Evolutionary conservation across 1,284 basidiomycete genomes (phyloP).

Genomic region (Phellinidium pouzarii): DNA sequence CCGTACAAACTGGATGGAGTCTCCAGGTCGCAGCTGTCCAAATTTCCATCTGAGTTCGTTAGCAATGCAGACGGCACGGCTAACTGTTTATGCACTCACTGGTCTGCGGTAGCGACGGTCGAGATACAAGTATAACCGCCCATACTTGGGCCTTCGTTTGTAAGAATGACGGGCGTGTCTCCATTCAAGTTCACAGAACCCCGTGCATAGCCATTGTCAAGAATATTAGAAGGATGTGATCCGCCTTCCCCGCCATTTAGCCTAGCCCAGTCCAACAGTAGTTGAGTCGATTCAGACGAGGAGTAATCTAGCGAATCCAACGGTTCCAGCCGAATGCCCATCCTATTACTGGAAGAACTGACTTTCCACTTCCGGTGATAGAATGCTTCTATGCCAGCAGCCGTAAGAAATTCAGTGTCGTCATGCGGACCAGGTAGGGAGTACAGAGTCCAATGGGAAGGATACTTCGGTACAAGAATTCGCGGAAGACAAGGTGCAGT

Average conservation of each 20-base stretch:
- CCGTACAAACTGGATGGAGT: constrained; percentile 42
- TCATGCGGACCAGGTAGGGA: constrained; percentile 61
- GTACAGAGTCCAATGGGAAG: constrained; percentile 43
- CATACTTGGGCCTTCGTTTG: constrained; percentile 60
- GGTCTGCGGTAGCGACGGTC: constrained; percentile 43
- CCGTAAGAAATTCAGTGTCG: constrained; percentile 49
- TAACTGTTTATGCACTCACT: constrained; percentile 30
- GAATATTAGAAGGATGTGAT: constrained; percentile 65
- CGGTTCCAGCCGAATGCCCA: constrained; percentile 41
- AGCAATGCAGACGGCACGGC: background rate
- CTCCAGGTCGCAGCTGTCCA: constrained; percentile 52
- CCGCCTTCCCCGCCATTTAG: constrained; percentile 63
- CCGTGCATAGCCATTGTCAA: constrained; percentile 60
- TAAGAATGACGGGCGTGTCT: constrained; percentile 64
- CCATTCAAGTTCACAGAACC: constrained; percentile 64
- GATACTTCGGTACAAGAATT: constrained; percentile 38
- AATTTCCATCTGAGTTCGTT: constrained; percentile 49
- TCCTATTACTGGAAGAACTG: constrained; percentile 52
- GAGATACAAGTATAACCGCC: constrained; percentile 56
- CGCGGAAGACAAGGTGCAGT: constrained; percentile 20
- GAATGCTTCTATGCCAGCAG: constrained; percentile 40
- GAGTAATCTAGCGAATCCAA: constrained; percentile 20
- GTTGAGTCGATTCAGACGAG: constrained; percentile 32
- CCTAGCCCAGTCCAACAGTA: constrained; percentile 54
- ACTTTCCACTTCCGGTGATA: constrained; percentile 47